Evolutionary conservation across 768 basidiomycete species (phyloP).

Genomic region (Amanita jacksonii): DNA sequence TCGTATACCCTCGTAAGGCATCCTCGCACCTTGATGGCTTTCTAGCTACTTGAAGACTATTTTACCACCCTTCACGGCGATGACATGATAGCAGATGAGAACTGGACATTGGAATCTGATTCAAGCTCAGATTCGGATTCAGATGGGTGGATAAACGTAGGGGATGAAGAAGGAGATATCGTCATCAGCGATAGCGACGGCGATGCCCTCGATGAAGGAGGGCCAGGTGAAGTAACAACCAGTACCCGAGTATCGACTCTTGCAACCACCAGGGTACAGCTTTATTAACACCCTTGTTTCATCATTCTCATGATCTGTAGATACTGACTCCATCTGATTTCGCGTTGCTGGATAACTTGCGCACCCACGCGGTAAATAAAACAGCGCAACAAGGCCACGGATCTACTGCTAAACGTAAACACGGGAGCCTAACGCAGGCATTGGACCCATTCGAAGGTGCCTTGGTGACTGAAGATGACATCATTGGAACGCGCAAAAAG

Average conservation of each 20-base stretch:
- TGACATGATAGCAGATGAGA: slow-evolving; percentile 39
- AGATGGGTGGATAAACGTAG: slow-evolving; percentile 78
- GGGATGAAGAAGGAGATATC: slow-evolving; percentile 57
- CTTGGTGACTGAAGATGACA: slow-evolving; percentile 76
- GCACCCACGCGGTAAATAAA: slow-evolving; percentile 65
- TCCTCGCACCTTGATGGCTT: not conserved
- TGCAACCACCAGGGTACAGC: slow-evolving; percentile 70
- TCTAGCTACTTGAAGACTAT: slow-evolving; percentile 82
- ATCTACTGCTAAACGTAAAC: slow-evolving; percentile 65
- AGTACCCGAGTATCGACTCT: slow-evolving; percentile 42
- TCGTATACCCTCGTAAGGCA: slow-evolving; percentile 19
- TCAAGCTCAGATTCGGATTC: slow-evolving; percentile 40
- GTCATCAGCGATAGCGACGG: slow-evolving; percentile 86
- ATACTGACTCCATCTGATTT: slow-evolving; percentile 98
- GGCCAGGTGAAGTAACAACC: slow-evolving; percentile 27
- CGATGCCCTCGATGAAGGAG: slow-evolving; percentile 40
- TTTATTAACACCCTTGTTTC: slow-evolving; percentile 1
- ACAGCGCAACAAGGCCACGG: slow-evolving; percentile 59
- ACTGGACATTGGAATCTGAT: slow-evolving; percentile 72
- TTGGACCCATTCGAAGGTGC: slow-evolving; percentile 21
- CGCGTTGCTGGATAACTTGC: slow-evolving; percentile 80
- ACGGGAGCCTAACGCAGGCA: slow-evolving; percentile 67
- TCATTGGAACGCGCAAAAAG: slow-evolving; percentile 91
- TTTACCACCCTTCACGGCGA: slow-evolving; percentile 63
- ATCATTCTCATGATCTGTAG: slow-evolving; percentile 29